Percentiles rank a stretch among this genome's conserved stretches.
Evolutionary conservation across 108 stramenopile genomes (phyloP).

Genomic region (Skeletonema costatum): DNA sequence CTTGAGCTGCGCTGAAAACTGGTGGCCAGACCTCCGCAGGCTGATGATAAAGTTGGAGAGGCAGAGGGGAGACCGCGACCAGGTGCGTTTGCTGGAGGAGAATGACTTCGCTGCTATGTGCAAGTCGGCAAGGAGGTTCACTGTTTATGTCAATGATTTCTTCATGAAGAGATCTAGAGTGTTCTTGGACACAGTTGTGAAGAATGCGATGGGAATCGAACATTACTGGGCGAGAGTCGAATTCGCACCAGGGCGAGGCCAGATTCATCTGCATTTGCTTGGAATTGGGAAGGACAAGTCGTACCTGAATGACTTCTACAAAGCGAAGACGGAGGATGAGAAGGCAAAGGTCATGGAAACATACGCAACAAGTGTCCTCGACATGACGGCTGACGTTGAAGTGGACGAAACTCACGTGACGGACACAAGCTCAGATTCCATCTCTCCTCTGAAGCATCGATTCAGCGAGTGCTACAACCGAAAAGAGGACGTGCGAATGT

Average conservation of each 20-base stretch:
- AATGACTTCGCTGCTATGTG: neutral
- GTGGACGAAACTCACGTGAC: too few relatives aligned
- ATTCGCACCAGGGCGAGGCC: conserved; percentile 22
- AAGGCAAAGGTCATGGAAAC: conserved; percentile 3
- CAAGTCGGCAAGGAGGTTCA: neutral
- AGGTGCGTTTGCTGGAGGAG: neutral
- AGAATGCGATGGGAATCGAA: conserved; percentile 12
- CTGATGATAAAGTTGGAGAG: conserved; percentile 8
- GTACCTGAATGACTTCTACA: conserved; percentile 15
- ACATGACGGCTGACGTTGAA: conserved; percentile 27
- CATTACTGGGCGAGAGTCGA: conserved; percentile 33
- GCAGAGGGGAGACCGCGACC: neutral
- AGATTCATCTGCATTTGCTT: conserved; percentile 33
- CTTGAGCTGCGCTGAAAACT: conserved; percentile 38
- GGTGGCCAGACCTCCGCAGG: conserved; percentile 25
- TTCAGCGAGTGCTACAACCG: too few relatives aligned
- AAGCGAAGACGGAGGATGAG: conserved; percentile 4
- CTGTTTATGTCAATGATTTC: conserved; percentile 14
- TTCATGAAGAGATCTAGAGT: conserved; percentile 14
- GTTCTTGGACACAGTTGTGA: conserved; percentile 17
- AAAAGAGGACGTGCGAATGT: too few relatives aligned
- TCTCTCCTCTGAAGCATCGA: too few relatives aligned
- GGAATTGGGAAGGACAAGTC: conserved; percentile 15
- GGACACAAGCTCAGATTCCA: too few relatives aligned
- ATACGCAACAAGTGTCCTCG: conserved; percentile 2